A percentile compares a stretch with the other conserved stretches of the same genome.
Evolutionary conservation across 2,329 filamentous ascomycete genomes (phyloP).

Genomic region (Fusarium sp.): DNA sequence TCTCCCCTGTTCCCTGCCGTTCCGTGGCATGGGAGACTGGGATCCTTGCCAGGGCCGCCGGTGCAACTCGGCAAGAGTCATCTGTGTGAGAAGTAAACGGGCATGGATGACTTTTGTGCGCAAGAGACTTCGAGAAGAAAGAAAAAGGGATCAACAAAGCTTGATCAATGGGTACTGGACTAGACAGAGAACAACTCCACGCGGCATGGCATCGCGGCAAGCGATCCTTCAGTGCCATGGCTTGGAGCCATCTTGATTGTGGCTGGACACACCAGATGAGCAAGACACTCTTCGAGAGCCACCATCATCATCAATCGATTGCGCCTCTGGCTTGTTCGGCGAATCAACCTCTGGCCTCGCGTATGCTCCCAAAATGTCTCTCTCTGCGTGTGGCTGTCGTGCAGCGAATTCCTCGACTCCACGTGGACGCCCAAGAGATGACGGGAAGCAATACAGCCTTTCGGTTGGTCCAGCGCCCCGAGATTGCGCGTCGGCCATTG

Average conservation of each 20-base stretch:
- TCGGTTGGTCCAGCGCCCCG: constrained; percentile 30
- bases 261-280: constrained; percentile 23
- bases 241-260: constrained; percentile 15
- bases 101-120: constrained; percentile 10
- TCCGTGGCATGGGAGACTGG: constrained; percentile 26
- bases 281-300: constrained; percentile 1
- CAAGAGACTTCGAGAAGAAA: not conserved
- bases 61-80: constrained; percentile 25
- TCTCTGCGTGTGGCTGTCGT: constrained; percentile 13
- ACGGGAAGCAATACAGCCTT: constrained; percentile 11
- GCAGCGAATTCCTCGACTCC: constrained; percentile 43
- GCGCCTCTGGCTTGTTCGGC: not conserved
- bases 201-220: constrained; percentile 18
- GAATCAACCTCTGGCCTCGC: constrained; percentile 1
- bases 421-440: constrained; percentile 38
- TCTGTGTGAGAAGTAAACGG: constrained; percentile 12
- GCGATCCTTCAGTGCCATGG: not conserved
- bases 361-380: constrained; percentile 10
- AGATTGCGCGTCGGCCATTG: constrained; percentile 39
- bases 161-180: constrained; percentile 1
- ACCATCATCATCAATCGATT: constrained; percentile 6
- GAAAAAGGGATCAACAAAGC: not conserved
- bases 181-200: constrained; percentile 1
- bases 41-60: constrained; percentile 7
- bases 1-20: constrained; percentile 29